Percentiles rank a stretch among this genome's conserved stretches.
phyloP scores from a whole-genome alignment of 2,329 filamentous ascomycete genomes.

The Alternaria viburni region DNA sequence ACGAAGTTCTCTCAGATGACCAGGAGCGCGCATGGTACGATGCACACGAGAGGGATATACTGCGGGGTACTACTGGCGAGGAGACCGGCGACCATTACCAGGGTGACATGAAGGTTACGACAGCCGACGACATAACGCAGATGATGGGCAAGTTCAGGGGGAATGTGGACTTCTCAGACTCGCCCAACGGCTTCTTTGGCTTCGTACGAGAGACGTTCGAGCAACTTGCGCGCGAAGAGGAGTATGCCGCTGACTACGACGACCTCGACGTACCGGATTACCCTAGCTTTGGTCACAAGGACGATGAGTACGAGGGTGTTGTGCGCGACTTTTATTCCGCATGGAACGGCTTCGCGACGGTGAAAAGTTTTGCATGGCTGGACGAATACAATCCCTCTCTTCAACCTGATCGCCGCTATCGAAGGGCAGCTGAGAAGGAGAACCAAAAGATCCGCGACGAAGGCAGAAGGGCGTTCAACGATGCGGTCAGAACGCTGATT shows the following conservation, averaged over 20 bases:
- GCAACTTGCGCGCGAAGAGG: slow-evolving; percentile 80
- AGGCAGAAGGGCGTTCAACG: slow-evolving; percentile 86
- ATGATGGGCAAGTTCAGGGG: slow-evolving; percentile 83
- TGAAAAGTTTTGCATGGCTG: slow-evolving; percentile 87
- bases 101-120: slow-evolving; percentile 76
- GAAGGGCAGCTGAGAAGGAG: slow-evolving; percentile 92
- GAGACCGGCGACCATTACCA: slow-evolving; percentile 62
- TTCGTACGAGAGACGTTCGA: slow-evolving; percentile 79
- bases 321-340: slow-evolving; percentile 80
- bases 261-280: slow-evolving; percentile 68
- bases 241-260: slow-evolving; percentile 74
- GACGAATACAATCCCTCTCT: slow-evolving; percentile 84
- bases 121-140: slow-evolving; percentile 76
- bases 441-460: slow-evolving; percentile 86
- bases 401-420: slow-evolving; percentile 81
- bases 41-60: slow-evolving; percentile 84
- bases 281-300: slow-evolving; percentile 80
- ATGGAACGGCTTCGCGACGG: slow-evolving; percentile 84
- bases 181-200: slow-evolving; percentile 82
- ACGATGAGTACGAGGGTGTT: slow-evolving; percentile 75
- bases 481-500: slow-evolving; percentile 84
- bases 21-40: slow-evolving; percentile 99
- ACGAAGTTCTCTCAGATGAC: slow-evolving; percentile 93
- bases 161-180: slow-evolving; percentile 79
- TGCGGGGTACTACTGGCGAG: slow-evolving; percentile 68